Conservation (phyloP, 208 protist species). For the Trypanosoma scelopori region DNA sequence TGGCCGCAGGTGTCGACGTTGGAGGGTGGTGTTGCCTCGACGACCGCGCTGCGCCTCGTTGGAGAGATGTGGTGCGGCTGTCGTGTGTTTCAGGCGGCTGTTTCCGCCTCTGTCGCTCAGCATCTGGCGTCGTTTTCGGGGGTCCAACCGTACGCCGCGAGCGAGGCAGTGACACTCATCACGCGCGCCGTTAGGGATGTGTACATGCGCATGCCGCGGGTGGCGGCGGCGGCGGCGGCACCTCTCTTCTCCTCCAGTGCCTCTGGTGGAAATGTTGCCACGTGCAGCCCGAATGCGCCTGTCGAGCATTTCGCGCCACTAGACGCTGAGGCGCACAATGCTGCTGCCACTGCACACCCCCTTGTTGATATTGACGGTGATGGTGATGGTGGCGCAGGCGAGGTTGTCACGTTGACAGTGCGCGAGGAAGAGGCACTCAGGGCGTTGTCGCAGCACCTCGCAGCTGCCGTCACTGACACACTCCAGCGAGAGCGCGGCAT, state of each 20-base stretch:
- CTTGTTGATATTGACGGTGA: neutral
- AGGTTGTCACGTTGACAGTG: neutral
- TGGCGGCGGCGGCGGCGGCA: too few relatives aligned
- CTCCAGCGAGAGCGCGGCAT: neutral
- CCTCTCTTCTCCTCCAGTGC: neutral
- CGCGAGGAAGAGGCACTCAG: slow-evolving; percentile 1
- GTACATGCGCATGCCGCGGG: slow-evolving; percentile 3
- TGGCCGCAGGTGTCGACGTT: neutral
- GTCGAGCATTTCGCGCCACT: neutral
- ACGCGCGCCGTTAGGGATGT: slow-evolving; percentile 2
- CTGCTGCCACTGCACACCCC: neutral
- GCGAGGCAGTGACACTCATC: neutral
- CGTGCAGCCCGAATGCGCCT: neutral
- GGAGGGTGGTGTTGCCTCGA: neutral
- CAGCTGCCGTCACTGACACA: neutral
- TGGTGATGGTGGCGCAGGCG: neutral
- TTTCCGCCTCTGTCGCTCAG: slow-evolving; percentile 14
- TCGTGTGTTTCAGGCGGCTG: slow-evolving; percentile 17
- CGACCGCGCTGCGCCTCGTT: neutral
- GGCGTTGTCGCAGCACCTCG: neutral
- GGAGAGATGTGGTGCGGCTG: slow-evolving; percentile 14
- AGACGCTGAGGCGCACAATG: neutral
- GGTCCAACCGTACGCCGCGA: slow-evolving; percentile 3
- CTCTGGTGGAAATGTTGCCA: neutral
- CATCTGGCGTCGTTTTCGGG: slow-evolving; percentile 6